Base-by-base conservation (phyloP, 108 stramenopile genomes). In the Fistulifera pelliculosa region DNA sequence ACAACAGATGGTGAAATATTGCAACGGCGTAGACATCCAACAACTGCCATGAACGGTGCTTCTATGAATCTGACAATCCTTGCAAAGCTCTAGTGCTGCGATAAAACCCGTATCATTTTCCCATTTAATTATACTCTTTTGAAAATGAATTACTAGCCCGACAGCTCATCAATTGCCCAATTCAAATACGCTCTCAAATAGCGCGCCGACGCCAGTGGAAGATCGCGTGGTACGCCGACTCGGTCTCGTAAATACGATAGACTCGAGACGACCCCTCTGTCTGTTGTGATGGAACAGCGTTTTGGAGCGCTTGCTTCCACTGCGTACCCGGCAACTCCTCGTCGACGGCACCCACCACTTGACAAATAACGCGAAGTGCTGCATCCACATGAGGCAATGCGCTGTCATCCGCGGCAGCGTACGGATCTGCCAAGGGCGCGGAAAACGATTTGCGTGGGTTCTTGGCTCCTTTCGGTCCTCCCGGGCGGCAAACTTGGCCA, bases 141-240 rank as follows among this genome's bases (percentile, higher is more conserved):
- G 8, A 35, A 35, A 6, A 35, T 6, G 6, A 35, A 35, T 8
- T 55, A 2, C 40, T 39, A 55, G 23, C 16, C 11, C 15, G 54
- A 55, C 23, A 82, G 41, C 0, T 53, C 54, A 67, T 76, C 71
- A 31, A 90, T 86, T 1, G 66, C 88, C 64, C 72, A 81, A 63
- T 90, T 90, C 47, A 90, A 59, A 49, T 90, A 85, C 6, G 88
- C 88, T 49, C 88, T 66, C 5, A 90, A 61, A 42, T 90, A 83
- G 31, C 88, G 60, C 0, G 72, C 88, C 25, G 84, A 52, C 10
- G 84, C 83, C 18, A 90, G 61, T 19, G 83, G 88, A 6, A 86
- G 56, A 60, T 90, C 88, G 41, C 88, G 67, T 21, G 88, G 88
- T 2, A 83, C 81, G 17, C 88, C 88, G 2, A 83, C 77, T 44